phyloP scores from a whole-genome alignment of 768 basidiomycete species.

The Sistotremastrum niveocremeum region DNA sequence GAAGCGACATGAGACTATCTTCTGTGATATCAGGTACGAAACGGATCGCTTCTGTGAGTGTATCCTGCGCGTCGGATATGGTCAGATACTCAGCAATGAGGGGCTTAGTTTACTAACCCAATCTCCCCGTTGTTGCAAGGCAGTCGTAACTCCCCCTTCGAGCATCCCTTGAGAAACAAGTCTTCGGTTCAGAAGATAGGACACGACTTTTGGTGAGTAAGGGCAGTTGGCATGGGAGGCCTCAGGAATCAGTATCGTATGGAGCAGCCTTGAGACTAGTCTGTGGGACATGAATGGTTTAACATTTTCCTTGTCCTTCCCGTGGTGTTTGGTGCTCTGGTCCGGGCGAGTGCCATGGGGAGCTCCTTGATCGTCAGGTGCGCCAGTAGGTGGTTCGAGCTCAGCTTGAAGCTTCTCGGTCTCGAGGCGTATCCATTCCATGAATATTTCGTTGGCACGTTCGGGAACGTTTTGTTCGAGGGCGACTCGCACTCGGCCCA shows the following conservation, averaged over 20 bases:
- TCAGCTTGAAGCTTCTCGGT: background rate
- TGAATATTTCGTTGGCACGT: constrained; percentile 45
- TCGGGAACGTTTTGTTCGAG: constrained; percentile 32
- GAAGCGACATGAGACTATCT: constrained; percentile 40
- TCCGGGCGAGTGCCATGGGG: background rate
- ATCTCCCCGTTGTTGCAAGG: constrained; percentile 41
- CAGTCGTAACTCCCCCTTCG: constrained; percentile 40
- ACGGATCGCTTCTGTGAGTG: constrained; percentile 21
- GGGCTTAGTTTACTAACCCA: constrained; percentile 37
- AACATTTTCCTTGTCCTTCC: constrained; percentile 8
- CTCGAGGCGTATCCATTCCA: constrained; percentile 35
- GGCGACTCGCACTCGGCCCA: constrained; percentile 19
- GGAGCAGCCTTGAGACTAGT: constrained; percentile 48
- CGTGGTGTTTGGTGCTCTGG: constrained; percentile 17
- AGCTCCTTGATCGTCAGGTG: too few relatives aligned
- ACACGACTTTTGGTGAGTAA: constrained; percentile 45
- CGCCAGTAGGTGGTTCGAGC: too few relatives aligned
- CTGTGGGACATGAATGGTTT: constrained; percentile 22
- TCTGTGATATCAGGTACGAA: constrained; percentile 56
- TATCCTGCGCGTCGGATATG: constrained; percentile 2
- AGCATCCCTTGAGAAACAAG: constrained; percentile 52
- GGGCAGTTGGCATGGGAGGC: constrained; percentile 7
- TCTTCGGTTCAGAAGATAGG: constrained; percentile 41
- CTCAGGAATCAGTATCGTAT: constrained; percentile 28
- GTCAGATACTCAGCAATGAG: background rate